A percentile compares a stretch with the other conserved stretches of the same genome.
phyloP scores from a whole-genome alignment of 495 filamentous ascomycete species.

The Penicillium cosmopolitanum region DNA sequence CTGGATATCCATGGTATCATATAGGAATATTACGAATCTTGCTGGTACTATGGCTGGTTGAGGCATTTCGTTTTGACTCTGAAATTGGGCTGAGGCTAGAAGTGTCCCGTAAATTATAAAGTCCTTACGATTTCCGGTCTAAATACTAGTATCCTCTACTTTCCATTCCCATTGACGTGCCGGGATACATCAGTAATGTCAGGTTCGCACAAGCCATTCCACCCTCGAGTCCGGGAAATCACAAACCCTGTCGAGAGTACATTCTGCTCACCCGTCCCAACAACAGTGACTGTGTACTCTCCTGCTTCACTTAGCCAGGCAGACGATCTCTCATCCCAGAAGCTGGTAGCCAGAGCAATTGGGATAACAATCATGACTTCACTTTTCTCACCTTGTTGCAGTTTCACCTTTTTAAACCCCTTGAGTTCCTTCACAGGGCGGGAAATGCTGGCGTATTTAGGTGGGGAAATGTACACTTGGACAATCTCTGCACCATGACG shows the following conservation, averaged over 20 bases:
- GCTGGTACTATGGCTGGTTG: too few species aligned
- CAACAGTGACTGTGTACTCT: constrained; percentile 14
- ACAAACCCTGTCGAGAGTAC: background rate
- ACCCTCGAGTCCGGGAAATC: background rate
- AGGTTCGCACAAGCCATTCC: background rate
- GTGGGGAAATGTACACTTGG: background rate
- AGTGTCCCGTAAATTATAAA: too few species aligned
- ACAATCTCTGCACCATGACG: background rate
- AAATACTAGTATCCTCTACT: background rate
- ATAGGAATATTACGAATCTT: too few species aligned
- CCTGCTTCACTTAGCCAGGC: constrained; percentile 16
- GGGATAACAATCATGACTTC: constrained; percentile 7
- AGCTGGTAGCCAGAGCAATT: constrained; percentile 19
- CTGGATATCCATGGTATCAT: too few species aligned
- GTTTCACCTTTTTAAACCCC: constrained; percentile 24
- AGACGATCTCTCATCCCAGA: constrained; percentile 24
- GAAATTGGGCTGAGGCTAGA: too few species aligned
- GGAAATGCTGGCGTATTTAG: constrained; percentile 8
- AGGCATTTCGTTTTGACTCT: too few species aligned
- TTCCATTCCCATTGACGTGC: background rate
- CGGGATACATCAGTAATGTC: background rate
- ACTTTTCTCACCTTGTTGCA: constrained; percentile 1
- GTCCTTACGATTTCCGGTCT: background rate
- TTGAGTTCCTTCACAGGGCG: constrained; percentile 29
- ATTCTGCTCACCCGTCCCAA: constrained; percentile 17